Evolutionary conservation across 1,139 yeast genomes (phyloP).

Genomic region (Hemisphaericaspora xylanilytica): DNA sequence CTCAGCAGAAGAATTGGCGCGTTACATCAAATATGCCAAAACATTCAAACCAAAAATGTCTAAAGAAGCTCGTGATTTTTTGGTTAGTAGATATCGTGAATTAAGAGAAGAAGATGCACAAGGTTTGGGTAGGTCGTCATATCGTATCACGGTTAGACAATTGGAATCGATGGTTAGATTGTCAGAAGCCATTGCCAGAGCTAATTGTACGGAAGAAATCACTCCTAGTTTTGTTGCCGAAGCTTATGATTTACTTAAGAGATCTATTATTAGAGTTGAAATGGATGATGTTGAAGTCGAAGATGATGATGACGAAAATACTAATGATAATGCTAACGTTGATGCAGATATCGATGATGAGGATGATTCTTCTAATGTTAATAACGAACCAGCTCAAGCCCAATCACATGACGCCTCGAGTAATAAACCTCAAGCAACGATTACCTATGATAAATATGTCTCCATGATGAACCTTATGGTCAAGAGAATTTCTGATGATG

Average conservation of each 20-base stretch:
- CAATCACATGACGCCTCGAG: too few species aligned
- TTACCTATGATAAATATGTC: slow-evolving; percentile 84
- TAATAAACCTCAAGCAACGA: slow-evolving; percentile 22
- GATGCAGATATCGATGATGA: slow-evolving; percentile 15
- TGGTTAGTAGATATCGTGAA: slow-evolving; percentile 82
- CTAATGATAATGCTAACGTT: slow-evolving; percentile 17
- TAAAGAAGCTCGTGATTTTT: slow-evolving; percentile 71
- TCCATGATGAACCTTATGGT: slow-evolving; percentile 81
- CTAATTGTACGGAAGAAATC: slow-evolving; percentile 89
- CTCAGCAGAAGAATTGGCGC: slow-evolving; percentile 80
- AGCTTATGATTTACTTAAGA: slow-evolving; percentile 86
- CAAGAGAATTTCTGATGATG: slow-evolving; percentile 62
- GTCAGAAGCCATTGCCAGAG: slow-evolving; percentile 95
- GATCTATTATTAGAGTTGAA: slow-evolving; percentile 90
- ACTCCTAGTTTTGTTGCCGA: slow-evolving; percentile 88
- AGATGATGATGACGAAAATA: slow-evolving; percentile 50
- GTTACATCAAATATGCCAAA: slow-evolving; percentile 89
- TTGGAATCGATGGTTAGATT: slow-evolving; percentile 90
- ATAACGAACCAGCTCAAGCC: too few species aligned
- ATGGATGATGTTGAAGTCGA: slow-evolving; percentile 89
- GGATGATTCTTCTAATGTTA: slow-evolving; percentile 13
- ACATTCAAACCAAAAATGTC: slow-evolving; percentile 92
- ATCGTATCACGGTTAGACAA: slow-evolving; percentile 95
- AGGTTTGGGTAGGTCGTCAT: slow-evolving; percentile 82
- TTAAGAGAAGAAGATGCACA: slow-evolving; percentile 90